phyloP scores from a whole-genome alignment of 2,329 filamentous ascomycete species.

The Talaromyces sp. region DNA sequence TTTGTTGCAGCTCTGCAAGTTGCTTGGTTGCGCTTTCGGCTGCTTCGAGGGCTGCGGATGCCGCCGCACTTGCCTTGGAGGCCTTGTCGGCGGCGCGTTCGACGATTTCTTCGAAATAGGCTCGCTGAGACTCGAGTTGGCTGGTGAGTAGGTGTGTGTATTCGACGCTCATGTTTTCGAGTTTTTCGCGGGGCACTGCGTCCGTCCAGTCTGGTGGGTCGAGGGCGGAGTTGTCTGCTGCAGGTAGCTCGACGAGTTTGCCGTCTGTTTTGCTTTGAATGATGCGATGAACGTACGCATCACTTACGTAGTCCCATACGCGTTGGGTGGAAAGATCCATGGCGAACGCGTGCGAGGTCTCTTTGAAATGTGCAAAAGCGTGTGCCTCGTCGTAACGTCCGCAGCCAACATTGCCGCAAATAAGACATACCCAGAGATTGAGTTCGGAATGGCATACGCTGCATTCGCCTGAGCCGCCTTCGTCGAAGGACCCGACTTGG shows the following conservation, averaged over 20 bases:
- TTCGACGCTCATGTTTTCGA: constrained; percentile 80
- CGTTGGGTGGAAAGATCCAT: constrained; percentile 91
- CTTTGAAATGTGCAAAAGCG: constrained; percentile 89
- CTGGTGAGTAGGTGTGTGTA: constrained; percentile 91
- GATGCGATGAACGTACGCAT: constrained; percentile 92
- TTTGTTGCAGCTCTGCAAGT: constrained; percentile 54
- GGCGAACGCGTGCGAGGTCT: constrained; percentile 83
- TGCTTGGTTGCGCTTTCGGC: constrained; percentile 61
- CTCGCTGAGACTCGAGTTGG: constrained; percentile 86
- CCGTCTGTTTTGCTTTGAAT: constrained; percentile 92
- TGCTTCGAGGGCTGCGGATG: constrained; percentile 52
- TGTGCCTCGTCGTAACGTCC: constrained; percentile 92
- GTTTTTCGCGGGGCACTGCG: constrained; percentile 55
- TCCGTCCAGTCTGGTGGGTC: constrained; percentile 44
- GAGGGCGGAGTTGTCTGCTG: constrained; percentile 46
- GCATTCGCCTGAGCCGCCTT: constrained; percentile 55
- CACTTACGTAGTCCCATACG: constrained; percentile 96
- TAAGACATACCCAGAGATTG: constrained; percentile 92
- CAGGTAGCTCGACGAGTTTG: constrained; percentile 85
- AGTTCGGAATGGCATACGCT: constrained; percentile 72
- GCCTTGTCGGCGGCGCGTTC: constrained; percentile 88
- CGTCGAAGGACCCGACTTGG: constrained; percentile 57
- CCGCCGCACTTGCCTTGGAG: constrained; percentile 62
- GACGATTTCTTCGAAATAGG: constrained; percentile 92
- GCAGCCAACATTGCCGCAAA: constrained; percentile 89